phyloP scores from a whole-genome alignment of 768 basidiomycete genomes.

The Panellus pusillus region DNA sequence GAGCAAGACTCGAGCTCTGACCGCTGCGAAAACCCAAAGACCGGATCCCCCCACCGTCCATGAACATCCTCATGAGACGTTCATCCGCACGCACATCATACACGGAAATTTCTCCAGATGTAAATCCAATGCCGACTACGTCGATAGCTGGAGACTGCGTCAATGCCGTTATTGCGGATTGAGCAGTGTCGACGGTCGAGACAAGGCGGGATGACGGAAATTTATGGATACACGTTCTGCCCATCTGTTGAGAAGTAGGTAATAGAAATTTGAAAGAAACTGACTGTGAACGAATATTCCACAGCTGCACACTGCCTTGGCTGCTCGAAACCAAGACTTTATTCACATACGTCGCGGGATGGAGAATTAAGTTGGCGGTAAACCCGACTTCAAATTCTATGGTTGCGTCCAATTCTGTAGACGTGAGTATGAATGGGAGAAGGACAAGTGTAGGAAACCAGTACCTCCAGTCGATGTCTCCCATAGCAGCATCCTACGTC shows the following conservation, averaged over 20 bases:
- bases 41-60: slow-evolving; percentile 82
- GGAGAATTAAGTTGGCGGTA: slow-evolving; percentile 80
- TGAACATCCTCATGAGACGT: slow-evolving; percentile 81
- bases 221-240: slow-evolving; percentile 80
- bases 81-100: slow-evolving; percentile 93
- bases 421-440: slow-evolving; percentile 3
- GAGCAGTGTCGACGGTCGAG: slow-evolving; percentile 32
- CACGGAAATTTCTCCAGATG: slow-evolving; percentile 83
- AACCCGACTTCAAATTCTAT: slow-evolving; percentile 84
- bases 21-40: slow-evolving; percentile 86
- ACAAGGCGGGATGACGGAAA: slow-evolving; percentile 61
- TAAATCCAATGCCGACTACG: slow-evolving; percentile 90
- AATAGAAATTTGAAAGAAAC: slow-evolving; percentile 22
- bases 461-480: slow-evolving; percentile 61
- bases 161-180: slow-evolving; percentile 67
- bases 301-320: slow-evolving; percentile 85
- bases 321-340: slow-evolving; percentile 85
- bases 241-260: not conserved
- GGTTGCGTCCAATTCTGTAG: slow-evolving; percentile 59
- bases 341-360: slow-evolving; percentile 96
- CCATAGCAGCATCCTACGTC: slow-evolving; percentile 77
- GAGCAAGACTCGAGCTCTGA: slow-evolving; percentile 30
- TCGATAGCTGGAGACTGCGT: slow-evolving; percentile 95
- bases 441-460: slow-evolving; percentile 12
- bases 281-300: slow-evolving; percentile 87